Conservation (phyloP, 495 filamentous ascomycete genomes). For the Oidiodendron maius region DNA sequence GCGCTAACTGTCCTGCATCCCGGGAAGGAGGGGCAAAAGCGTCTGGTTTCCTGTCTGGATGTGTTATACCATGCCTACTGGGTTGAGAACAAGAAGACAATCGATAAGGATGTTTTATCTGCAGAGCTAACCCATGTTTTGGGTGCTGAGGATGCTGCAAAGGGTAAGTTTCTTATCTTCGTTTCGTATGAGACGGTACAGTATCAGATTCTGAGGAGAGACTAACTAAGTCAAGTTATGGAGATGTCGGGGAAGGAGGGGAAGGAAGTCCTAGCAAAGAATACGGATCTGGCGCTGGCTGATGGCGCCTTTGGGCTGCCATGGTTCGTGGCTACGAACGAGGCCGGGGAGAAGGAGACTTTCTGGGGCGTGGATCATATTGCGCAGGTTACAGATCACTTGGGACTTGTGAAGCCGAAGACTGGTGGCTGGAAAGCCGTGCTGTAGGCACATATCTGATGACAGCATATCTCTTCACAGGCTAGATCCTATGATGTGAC, state of each 20-base stretch:
- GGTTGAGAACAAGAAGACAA: slow-evolving; percentile 43
- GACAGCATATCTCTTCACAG: too few relatives aligned
- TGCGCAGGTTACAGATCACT: slow-evolving; percentile 54
- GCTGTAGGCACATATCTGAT: slow-evolving; percentile 27
- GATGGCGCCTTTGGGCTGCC: slow-evolving; percentile 67
- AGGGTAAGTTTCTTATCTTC: too few relatives aligned
- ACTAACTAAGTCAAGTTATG: too few relatives aligned
- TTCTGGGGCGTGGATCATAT: slow-evolving; percentile 71
- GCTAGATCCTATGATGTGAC: too few relatives aligned
- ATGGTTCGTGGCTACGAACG: slow-evolving; percentile 62
- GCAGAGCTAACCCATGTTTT: slow-evolving; percentile 42
- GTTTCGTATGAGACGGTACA: neutral
- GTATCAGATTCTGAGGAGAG: neutral
- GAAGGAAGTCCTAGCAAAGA: slow-evolving; percentile 45
- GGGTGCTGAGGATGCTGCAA: slow-evolving; percentile 39
- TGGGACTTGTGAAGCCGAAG: slow-evolving; percentile 45
- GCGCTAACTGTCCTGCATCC: slow-evolving; percentile 32
- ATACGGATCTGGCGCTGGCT: slow-evolving; percentile 52
- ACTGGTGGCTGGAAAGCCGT: slow-evolving; percentile 42
- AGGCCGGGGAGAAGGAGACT: slow-evolving; percentile 50
- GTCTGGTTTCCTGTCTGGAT: slow-evolving; percentile 38
- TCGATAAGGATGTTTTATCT: slow-evolving; percentile 41
- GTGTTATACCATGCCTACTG: slow-evolving; percentile 40
- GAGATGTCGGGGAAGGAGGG: slow-evolving; percentile 37
- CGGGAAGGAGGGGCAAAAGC: slow-evolving; percentile 39